Evolutionary conservation across 2,329 filamentous ascomycete genomes (phyloP), one percentile per base, ranked within the genome.

Genomic region (Aspergillus neoniger): DNA sequence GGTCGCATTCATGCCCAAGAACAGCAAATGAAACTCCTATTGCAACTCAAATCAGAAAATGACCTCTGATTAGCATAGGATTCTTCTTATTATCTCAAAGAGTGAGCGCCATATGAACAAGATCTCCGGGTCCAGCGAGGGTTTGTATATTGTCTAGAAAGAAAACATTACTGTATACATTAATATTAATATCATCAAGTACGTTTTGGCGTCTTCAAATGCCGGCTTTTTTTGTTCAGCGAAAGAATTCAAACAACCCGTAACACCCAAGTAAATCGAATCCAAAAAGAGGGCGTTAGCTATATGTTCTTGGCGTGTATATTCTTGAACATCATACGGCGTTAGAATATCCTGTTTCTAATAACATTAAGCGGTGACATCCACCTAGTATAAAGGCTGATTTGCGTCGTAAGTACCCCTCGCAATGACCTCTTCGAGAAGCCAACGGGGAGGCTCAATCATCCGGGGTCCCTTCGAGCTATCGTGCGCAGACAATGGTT

Each of bases 391-490:
- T 70, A 94, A 79, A 58, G 86, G 84, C 59, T 84, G 69, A 78
- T 92, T 91, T 65, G 88, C 85, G 75, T 94, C 91, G 65, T 87
- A 83, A 12, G 88, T 89, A 54, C 89, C 90, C 58, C 83, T 80
- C 65, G 84, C 85, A 63, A 96, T 81, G 55, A 93, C 86, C 62
- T 90, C 88, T 65, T 89, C 83, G n/a, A 92, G 75, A 63, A 81
- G 82, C 92, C 92, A 96, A 66, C 92, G 82, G n/a, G 92, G 92
- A 44, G 90, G 84, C 52, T 77, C 82, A 48, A 85, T 72, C 72
- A 81, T 62, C 82, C 86, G 25, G 88, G 44, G 58, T 3, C 44
- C 52, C 47, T 64, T 63, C 12, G 50, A 21, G 8, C 38, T 10
- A n/a, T 47, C 50, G 17, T 56, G 58, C 10, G 15, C 21, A 32